Percentiles rank a stretch among this genome's conserved stretches.
Conservation (phyloP, 2,329 filamentous ascomycete species). For the Sphaerulina musiva region DNA sequence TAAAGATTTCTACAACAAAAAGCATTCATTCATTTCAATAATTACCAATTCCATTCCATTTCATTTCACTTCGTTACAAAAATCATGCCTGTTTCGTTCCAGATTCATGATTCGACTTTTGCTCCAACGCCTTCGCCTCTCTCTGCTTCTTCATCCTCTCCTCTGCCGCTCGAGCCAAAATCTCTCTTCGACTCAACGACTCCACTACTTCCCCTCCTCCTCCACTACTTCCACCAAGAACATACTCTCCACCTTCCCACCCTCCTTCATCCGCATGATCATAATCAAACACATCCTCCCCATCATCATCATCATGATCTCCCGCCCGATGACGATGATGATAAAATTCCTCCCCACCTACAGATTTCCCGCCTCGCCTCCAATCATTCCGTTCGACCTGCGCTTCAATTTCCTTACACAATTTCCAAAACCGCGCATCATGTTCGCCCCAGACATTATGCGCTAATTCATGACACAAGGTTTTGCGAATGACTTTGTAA, state of each 20-base stretch:
- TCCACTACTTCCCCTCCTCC: constrained; percentile 26
- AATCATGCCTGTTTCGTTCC: no score
- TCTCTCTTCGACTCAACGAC: constrained; percentile 62
- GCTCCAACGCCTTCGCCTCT: constrained; percentile 32
- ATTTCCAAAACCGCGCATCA: constrained; percentile 80
- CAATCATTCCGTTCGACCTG: constrained; percentile 80
- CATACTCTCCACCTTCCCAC: constrained; percentile 73
- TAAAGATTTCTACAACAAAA: no score
- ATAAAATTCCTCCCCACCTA: constrained; percentile 54
- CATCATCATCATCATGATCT: no score
- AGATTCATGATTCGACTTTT: no score
- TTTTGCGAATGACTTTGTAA: constrained; percentile 84
- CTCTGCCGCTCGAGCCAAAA: constrained; percentile 68
- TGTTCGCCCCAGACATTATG: constrained; percentile 86
- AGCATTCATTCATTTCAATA: no score
- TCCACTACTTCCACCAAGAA: constrained; percentile 40
- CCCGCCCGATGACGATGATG: no score
- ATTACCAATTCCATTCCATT: no score
- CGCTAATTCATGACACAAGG: constrained; percentile 88
- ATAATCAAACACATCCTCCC: constrained; percentile 40
- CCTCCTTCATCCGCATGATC: constrained; percentile 61
- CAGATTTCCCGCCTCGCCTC: constrained; percentile 59
- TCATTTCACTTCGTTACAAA: no score
- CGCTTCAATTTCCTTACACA: constrained; percentile 78
- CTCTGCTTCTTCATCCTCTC: constrained; percentile 53